phyloP scores from a whole-genome alignment of 805 yeast genomes.

The Metschnikowia cubensis region DNA sequence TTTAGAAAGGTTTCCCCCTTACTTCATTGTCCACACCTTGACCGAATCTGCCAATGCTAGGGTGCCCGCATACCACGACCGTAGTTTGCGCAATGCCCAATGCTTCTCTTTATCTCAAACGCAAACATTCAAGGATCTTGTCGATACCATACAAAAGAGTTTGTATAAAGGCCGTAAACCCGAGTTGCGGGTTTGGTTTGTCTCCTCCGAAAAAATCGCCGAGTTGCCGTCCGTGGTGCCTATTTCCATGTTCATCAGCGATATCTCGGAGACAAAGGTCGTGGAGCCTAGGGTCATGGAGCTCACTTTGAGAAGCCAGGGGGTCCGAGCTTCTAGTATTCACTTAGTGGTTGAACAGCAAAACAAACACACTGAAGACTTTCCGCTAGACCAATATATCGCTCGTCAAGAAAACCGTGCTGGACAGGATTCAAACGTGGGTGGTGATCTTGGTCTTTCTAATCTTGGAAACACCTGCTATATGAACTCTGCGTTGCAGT shows the following conservation, averaged over 20 bases:
- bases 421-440: conserved; percentile 10
- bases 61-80: conserved; percentile 6
- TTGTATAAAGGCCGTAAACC: conserved; percentile 19
- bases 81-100: conserved; percentile 4
- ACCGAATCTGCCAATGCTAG: conserved; percentile 15
- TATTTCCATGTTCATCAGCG: conserved; percentile 25
- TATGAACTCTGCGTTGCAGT: conserved; percentile 93
- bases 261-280: conserved; percentile 26
- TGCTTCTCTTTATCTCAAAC: conserved; percentile 28
- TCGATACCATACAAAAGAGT: conserved; percentile 23
- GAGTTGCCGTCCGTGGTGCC: conserved; percentile 24
- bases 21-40: conserved; percentile 32
- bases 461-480: conserved; percentile 90
- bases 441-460: conserved; percentile 54
- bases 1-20: conserved; percentile 36
- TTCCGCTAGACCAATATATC: conserved; percentile 22
- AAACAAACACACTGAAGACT: conserved; percentile 18
- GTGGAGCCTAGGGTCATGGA: conserved; percentile 23
- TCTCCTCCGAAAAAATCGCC: conserved; percentile 22
- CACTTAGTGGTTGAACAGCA: conserved; percentile 29
- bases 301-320: conserved; percentile 28
- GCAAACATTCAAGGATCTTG: conserved; percentile 31
- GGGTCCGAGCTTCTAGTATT: conserved; percentile 21
- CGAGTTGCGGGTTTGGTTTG: conserved; percentile 36
- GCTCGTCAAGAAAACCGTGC: neutral